Base-by-base conservation (phyloP, 148 eudicot genomes). In the Spergularia bocconei region DNA sequence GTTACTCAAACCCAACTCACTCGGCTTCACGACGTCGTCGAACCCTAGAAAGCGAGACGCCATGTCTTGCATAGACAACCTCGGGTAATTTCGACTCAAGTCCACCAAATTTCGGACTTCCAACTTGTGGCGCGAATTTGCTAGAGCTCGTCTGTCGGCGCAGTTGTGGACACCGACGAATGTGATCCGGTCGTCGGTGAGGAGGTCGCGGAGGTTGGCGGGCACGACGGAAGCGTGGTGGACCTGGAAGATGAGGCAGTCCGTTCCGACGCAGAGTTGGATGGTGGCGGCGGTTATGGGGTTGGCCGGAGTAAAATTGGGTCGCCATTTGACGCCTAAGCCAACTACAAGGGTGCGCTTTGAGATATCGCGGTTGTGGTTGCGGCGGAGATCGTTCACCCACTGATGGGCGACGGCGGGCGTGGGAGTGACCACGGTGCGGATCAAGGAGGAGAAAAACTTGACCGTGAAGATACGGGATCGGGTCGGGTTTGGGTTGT, bases 101-200 rank as follows among this genome's bases (percentile, higher is more conserved):
- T 63, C 61, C 10, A 74, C 61, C 6, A 74, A 11, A 13, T 36
- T 13, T 60, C 52, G 13, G 47, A 64, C 70, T 3, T 0, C 36
- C 62, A 74, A n/a, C 12, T 47, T 17, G 1, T 21, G 21, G 71
- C 63, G 2, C 25, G 71, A 56, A 17, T 56, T 19, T 25, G 21
- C 44, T 7, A 75, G 54, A 7, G 53, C 1, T 5, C 0, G 21
- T 41, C 2, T 38, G 7, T 67, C 72, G 20, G 52, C 21, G 3
- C 56, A 57, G 12, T 56, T 67, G 55, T 75, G 72, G 44, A 75
- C 72, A n/a, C 72, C 78, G 15, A 75, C 78, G 65, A 67, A 75
- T 10, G 78, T 75, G 51, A 75, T 63, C 25, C 72, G 7, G 16
- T 41, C 71, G 54, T 75, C 64, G 2, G 69, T 13, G 15, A 75